phyloP scores from a whole-genome alignment of 1,284 basidiomycete genomes.

The Malassezia japonica region DNA sequence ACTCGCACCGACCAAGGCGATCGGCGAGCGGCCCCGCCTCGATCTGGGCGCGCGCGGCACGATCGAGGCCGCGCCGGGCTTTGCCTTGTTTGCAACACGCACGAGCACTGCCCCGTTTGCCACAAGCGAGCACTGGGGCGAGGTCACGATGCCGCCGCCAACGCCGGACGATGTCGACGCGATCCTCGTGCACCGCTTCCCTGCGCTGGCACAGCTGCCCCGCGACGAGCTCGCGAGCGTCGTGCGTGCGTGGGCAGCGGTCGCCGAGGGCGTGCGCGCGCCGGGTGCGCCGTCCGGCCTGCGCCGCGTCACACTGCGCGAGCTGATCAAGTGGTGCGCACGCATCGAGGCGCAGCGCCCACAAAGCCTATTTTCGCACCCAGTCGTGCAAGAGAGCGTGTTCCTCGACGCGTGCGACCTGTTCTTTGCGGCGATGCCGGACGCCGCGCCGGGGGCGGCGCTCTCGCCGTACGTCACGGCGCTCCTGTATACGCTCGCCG shows the following conservation, averaged over 20 bases:
- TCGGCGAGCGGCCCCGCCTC: slow-evolving; percentile 64
- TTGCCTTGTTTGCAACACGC: slow-evolving; percentile 50
- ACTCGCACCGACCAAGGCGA: slow-evolving; percentile 60
- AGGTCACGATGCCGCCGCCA: slow-evolving; percentile 27
- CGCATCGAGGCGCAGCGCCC: slow-evolving; percentile 55
- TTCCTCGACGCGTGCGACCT: slow-evolving; percentile 83
- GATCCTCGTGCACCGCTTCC: slow-evolving; percentile 27
- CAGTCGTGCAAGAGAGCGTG: slow-evolving; percentile 73
- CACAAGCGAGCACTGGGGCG: slow-evolving; percentile 57
- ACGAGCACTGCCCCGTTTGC: slow-evolving; percentile 51
- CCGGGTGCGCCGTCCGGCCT: neutral
- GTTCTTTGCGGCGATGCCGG: slow-evolving; percentile 64
- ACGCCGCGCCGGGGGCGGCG: neutral
- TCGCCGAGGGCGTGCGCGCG: neutral
- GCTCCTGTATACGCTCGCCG: slow-evolving; percentile 25
- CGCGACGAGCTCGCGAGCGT: slow-evolving; percentile 22
- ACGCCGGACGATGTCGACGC: slow-evolving; percentile 25
- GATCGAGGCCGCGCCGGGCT: slow-evolving; percentile 48
- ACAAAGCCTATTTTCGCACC: slow-evolving; percentile 54
- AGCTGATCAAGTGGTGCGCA: slow-evolving; percentile 77
- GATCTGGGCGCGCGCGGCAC: slow-evolving; percentile 46
- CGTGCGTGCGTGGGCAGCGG: slow-evolving; percentile 29
- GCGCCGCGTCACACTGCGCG: slow-evolving; percentile 58
- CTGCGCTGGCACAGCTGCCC: slow-evolving; percentile 18
- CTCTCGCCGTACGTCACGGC: slow-evolving; percentile 12